phyloP scores from a whole-genome alignment of 352 stramenopile species.

The Thalassiosira livingstoniorum region DNA sequence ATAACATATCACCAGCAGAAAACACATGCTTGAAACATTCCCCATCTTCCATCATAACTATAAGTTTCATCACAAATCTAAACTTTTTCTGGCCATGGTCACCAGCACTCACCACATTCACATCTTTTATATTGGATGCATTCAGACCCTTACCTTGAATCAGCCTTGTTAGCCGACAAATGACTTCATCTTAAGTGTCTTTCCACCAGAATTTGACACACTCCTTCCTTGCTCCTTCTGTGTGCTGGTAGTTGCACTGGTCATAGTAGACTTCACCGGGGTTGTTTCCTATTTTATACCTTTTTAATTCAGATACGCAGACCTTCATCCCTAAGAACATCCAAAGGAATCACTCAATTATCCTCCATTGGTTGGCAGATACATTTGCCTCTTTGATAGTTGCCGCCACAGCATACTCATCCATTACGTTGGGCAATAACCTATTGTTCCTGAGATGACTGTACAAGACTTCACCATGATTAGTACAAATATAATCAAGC shows the following conservation, averaged over 20 bases:
- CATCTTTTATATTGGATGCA: no score
- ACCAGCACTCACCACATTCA: no score
- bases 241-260: background rate
- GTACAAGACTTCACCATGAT: no score
- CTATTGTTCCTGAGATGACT: no score
- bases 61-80: no score
- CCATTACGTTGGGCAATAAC: slow-evolving; percentile 16
- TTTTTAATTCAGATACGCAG: background rate
- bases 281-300: background rate
- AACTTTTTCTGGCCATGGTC: no score
- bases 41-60: no score
- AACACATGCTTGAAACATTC: no score
- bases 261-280: background rate
- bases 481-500: no score
- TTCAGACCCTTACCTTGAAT: no score
- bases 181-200: background rate
- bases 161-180: background rate
- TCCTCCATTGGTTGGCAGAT: background rate
- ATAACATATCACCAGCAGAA: no score
- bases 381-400: background rate
- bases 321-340: background rate
- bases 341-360: background rate
- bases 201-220: slow-evolving; percentile 6
- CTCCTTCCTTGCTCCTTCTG: slow-evolving; percentile 5
- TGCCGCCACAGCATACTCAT: background rate